These are phyloP conservation scores for Artemisia annua DNA, from an alignment of 129 eudicot species.

Conservation along the genomic window DNA sequence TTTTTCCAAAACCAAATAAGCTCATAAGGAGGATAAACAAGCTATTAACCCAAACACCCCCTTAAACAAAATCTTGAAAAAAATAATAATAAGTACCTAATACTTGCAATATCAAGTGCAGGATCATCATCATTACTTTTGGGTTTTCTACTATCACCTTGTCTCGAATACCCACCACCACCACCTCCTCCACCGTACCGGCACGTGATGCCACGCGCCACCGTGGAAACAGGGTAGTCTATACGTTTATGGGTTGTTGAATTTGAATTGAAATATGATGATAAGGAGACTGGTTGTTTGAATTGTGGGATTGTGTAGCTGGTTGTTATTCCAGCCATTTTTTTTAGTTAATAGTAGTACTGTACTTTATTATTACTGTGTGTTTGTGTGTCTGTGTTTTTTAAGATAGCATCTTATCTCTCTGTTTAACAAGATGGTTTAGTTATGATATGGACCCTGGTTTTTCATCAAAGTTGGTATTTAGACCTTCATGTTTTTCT, in stretches of 20 bases:
- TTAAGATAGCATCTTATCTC: not conserved
- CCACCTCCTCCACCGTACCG: conserved; percentile 40
- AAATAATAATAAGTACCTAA: conserved; percentile 41
- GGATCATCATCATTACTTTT: conserved; percentile 45
- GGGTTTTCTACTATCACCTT: conserved; percentile 28
- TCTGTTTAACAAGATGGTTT: not conserved
- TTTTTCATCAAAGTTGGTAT: not conserved
- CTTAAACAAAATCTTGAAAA: not conserved
- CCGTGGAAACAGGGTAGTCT: conserved; percentile 22
- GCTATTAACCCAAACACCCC: not conserved
- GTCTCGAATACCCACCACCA: conserved; percentile 33
- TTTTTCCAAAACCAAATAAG: too few species aligned
- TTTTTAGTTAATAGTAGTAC: not conserved
- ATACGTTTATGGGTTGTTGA: conserved; percentile 15
- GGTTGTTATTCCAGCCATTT: conserved; percentile 41
- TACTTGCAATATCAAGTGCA: conserved; percentile 58
- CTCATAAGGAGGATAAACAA: not conserved
- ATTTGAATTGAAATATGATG: conserved; percentile 16
- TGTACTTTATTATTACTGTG: too few species aligned
- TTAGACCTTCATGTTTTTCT: not conserved
- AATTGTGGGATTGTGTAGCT: conserved; percentile 29
- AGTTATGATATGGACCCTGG: not conserved
- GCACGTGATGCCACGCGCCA: conserved; percentile 34
- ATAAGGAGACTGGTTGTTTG: conserved; percentile 33
- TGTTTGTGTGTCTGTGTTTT: too few species aligned